A percentile compares a stretch with the other conserved stretches of the same genome.
phyloP scores from a whole-genome alignment of 306 rosid species.

The Astragalus glycyphyllos region DNA sequence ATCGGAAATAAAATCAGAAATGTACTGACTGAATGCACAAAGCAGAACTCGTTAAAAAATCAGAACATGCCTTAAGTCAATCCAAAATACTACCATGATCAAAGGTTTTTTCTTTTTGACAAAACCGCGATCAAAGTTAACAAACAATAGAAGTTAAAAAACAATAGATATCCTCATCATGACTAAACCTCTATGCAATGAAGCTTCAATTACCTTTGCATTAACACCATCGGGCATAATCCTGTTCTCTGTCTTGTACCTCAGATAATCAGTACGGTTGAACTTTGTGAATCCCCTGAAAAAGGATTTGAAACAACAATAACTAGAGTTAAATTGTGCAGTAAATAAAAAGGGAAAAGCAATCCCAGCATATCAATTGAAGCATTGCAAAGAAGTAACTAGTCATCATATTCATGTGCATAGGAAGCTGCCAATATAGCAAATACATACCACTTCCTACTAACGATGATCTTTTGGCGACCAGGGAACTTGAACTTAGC shows the following conservation, averaged over 20 bases:
- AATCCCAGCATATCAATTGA: not conserved
- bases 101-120: too few relatives aligned
- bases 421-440: not conserved
- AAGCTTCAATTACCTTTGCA: constrained; percentile 59
- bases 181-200: not conserved
- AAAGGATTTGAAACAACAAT: constrained; percentile 20
- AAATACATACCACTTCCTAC: constrained; percentile 74
- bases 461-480: constrained; percentile 79
- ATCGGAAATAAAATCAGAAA: not conserved
- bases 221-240: constrained; percentile 68
- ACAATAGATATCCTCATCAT: not conserved
- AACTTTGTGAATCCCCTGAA: constrained; percentile 81
- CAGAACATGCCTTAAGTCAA: not conserved
- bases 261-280: constrained; percentile 64
- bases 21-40: not conserved
- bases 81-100: too few relatives aligned
- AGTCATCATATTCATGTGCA: too few relatives aligned
- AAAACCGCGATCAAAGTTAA: too few relatives aligned
- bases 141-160: not conserved
- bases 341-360: too few relatives aligned
- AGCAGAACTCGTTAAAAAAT: not conserved
- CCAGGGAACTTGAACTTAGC: constrained; percentile 88
- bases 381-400: too few relatives aligned
- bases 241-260: constrained; percentile 58
- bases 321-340: not conserved